Evolutionary conservation across 2,329 filamentous ascomycete species (phyloP), one percentile per base, ranked within the genome.

Genomic region (Paecilomyces dactylethromorphus): DNA sequence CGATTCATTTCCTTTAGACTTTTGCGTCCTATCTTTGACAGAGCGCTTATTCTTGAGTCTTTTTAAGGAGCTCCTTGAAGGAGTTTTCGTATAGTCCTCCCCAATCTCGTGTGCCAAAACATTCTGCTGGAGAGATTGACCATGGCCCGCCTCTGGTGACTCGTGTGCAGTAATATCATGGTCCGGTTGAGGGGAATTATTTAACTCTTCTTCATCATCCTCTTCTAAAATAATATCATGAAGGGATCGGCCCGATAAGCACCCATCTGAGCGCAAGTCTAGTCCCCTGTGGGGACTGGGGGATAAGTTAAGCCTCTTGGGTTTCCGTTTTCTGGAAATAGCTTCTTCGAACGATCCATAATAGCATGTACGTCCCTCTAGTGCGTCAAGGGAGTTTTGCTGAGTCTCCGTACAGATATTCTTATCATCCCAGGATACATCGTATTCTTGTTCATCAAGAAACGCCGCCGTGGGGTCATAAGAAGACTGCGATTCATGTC

Each of bases 331-430:
- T n/a, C 39, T 18, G 24, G 62, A 60, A 26, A 65, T 64, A 12
- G 60, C 63, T 39, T 68, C 65, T 51, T 68, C 65, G 55, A 66
- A 68, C 6, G 66, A 63, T 55, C 67, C 63, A 56, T 65, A 68
- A 39, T 64, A 62, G 39, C 58, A 18, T 18, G 62, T 59, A n/a
- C 61, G 63, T 5, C 70, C 71, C 58, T 73, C 71, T 4, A 73
- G 58, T n/a, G 68, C 64, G 65, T 64, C 59, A 62, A 73, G 57
- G 58, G 73, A 64, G 63, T 73, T 58, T 65, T 73, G 72, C 69
- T 76, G 31, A 64, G 71, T 54, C 69, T 73, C 50, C 69, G 63
- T 1, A 68, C 63, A 35, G 66, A 59, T 50, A 67, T 66, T 32
- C 71, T 67, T 53, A 70, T 52, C 22, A 62, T 68, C 68, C 65